Evolutionary conservation across 768 basidiomycete genomes (phyloP), one percentile per base, ranked within the genome.

Genomic region (Suillus variegatus): DNA sequence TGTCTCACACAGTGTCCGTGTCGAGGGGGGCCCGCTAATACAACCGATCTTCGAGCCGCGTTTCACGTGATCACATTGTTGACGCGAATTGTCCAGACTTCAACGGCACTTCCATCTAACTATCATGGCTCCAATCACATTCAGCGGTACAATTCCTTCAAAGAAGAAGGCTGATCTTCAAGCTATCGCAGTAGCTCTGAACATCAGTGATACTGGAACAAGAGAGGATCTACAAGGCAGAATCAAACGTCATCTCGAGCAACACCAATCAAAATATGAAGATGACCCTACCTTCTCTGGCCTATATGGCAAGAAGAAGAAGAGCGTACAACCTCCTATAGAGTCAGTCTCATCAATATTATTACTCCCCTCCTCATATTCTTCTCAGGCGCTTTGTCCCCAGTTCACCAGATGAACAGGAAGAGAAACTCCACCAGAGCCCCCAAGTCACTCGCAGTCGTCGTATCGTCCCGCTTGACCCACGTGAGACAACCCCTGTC

Each of bases 81-180:
- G 56, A 66, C 65, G 38, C 10, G 63, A 20, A 56, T 22, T 28
- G 38, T 49, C 12, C 70, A 63, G 58, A 64, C 65, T 12, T 68
- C 63, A 56, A 64, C 64, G 32, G 5, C 18, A 60, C 66, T 43
- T 60, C 6, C 43, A 64, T 52, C 46, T 28, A 43, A 55, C 54
- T 2, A 10, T 67, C 74, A 86, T 85, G 84, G 74, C 82, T 47
- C 79, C 80, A 43, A 64, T 78, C 64, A 65, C 75, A 41, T 88
- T 78, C 71, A 71, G 84, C 47, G 89, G 89, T 55, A 74, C 85
- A 35, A 81, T 90, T 35, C 82, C 80, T 65, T 71, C 83, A n/a
- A 90, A 91, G 77, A 90, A 88, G 78, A 91, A 91, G 74, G 79
- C 80, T 4, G 89, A 91, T 25, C 82, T 91, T 4, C 88, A 84